Evolutionary conservation across 139 green algal genomes (phyloP).

Genomic region (Chlamydomonas eustigma): DNA sequence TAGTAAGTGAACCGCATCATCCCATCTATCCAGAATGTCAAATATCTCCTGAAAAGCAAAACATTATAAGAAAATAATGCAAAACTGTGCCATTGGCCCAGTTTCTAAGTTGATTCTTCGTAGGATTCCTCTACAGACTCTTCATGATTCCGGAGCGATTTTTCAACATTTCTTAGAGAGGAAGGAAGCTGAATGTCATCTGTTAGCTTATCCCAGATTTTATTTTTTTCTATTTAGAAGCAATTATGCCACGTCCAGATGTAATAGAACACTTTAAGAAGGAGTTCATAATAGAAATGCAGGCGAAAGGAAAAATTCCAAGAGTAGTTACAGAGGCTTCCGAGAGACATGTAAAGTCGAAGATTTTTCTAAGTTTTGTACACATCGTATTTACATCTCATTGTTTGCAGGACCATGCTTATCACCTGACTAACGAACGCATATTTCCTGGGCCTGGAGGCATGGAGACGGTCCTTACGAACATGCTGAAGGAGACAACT

Average conservation of each 20-base stretch:
- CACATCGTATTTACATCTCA: background rate
- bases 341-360: background rate
- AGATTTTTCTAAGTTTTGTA: background rate
- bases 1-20: too few species aligned
- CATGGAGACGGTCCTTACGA: background rate
- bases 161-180: too few species aligned
- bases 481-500: background rate
- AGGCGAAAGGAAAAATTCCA: constrained; percentile 4
- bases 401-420: constrained; percentile 1
- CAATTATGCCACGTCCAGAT: background rate
- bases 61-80: too few species aligned
- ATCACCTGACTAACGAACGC: background rate
- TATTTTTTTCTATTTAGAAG: background rate
- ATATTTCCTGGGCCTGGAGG: constrained; percentile 6
- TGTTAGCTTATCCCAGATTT: too few species aligned
- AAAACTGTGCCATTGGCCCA: too few species aligned
- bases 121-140: too few species aligned
- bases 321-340: constrained; percentile 1
- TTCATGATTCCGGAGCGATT: too few species aligned
- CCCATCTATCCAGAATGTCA: too few species aligned
- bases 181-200: too few species aligned
- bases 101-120: too few species aligned
- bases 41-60: too few species aligned
- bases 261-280: background rate
- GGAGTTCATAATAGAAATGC: constrained; percentile 11